phyloP scores from a whole-genome alignment of 2,329 filamentous ascomycete genomes.

The Sclerotinia glacialis region DNA sequence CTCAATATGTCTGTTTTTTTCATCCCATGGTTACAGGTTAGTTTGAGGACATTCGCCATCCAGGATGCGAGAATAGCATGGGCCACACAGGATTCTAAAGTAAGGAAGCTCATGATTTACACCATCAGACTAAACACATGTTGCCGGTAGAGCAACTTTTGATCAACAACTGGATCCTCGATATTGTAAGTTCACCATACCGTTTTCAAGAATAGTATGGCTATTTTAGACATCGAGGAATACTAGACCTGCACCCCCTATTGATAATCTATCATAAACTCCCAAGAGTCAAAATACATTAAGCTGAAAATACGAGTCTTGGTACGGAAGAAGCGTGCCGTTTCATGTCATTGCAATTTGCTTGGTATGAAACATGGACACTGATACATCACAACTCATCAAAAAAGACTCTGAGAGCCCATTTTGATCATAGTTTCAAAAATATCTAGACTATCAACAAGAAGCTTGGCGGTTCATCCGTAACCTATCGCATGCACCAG shows the following conservation, averaged over 20 bases:
- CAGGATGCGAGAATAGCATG: background rate
- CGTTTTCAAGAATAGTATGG: background rate
- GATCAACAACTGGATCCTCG: too few species aligned
- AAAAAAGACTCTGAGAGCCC: background rate
- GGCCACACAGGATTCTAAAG: background rate
- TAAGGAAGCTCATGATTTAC: too few species aligned
- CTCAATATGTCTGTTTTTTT: too few species aligned
- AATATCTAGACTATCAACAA: background rate
- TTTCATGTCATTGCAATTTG: background rate
- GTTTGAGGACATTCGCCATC: background rate
- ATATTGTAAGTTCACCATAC: background rate
- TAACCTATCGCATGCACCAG: constrained; percentile 4
- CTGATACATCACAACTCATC: background rate
- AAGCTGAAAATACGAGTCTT: constrained; percentile 3
- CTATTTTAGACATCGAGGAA: too few species aligned
- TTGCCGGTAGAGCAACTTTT: too few species aligned
- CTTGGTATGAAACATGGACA: background rate
- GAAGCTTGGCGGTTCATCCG: background rate
- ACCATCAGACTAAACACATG: too few species aligned
- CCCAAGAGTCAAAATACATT: background rate
- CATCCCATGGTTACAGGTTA: too few species aligned
- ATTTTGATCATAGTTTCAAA: background rate
- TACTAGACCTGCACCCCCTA: background rate
- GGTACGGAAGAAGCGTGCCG: background rate
- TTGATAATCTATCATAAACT: background rate